Conservation (phyloP, 805 yeast genomes). For the Kazachstania kunashirensis region DNA sequence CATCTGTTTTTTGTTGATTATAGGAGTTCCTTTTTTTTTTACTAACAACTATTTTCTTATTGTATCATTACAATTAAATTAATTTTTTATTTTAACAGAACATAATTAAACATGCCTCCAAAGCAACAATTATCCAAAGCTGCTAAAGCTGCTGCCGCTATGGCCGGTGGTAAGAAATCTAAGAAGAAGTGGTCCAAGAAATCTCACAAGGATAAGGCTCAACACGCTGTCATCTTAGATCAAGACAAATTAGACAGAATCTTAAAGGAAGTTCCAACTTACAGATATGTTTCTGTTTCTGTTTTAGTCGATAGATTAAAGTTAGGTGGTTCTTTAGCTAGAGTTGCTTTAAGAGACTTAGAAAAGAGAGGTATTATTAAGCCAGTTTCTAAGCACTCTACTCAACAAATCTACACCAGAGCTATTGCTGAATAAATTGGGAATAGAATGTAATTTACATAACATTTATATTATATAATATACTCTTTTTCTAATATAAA, state of each 20-base stretch:
- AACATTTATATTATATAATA: conserved; percentile 4
- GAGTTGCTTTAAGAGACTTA: conserved; percentile 94
- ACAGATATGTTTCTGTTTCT: conserved; percentile 96
- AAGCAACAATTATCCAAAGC: conserved; percentile 98
- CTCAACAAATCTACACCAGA: conserved; percentile 91
- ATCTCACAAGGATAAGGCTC: conserved; percentile 99
- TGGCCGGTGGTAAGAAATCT: conserved; percentile 99
- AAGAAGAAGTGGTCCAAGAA: conserved; percentile 99
- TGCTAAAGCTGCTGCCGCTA: conserved; percentile 99
- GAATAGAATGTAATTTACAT: conserved; percentile 4
- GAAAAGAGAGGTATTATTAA: conserved; percentile 91
- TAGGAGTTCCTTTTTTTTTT: too few species aligned
- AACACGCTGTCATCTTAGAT: conserved; percentile 93
- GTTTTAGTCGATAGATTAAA: conserved; percentile 98
- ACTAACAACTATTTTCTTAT: too few species aligned
- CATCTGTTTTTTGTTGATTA: too few species aligned
- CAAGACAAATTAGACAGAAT: conserved; percentile 99
- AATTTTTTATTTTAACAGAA: conserved; percentile 3
- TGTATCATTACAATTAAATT: too few species aligned
- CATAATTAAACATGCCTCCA: conserved; percentile 75
- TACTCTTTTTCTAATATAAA: not conserved
- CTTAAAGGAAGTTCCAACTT: conserved; percentile 98
- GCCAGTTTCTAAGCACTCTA: conserved; percentile 90
- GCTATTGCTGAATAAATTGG: conserved; percentile 55
- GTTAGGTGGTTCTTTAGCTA: conserved; percentile 98